phyloP scores from a whole-genome alignment of 148 eudicot genomes.

The Fagopyrum tataricum region DNA sequence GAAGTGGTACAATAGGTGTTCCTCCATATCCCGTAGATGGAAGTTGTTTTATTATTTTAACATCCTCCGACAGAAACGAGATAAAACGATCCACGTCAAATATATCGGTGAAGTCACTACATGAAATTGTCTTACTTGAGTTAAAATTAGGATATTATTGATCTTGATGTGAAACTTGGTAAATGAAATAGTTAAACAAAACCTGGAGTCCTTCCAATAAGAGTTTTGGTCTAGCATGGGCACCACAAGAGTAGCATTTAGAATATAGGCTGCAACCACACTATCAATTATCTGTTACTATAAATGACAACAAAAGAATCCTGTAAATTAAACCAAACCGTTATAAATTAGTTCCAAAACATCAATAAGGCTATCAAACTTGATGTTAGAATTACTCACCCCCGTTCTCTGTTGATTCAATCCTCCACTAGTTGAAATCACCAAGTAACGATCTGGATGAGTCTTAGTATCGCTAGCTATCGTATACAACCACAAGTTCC shows the following conservation, averaged over 20 bases:
- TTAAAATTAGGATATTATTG: neutral
- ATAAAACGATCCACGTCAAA: slow-evolving; percentile 71
- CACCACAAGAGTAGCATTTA: slow-evolving; percentile 79
- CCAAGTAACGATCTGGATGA: slow-evolving; percentile 47
- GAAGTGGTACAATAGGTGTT: slow-evolving; percentile 34
- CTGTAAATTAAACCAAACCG: neutral
- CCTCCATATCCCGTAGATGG: slow-evolving; percentile 34
- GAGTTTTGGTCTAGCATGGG: slow-evolving; percentile 76
- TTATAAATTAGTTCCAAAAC: neutral
- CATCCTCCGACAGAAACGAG: slow-evolving; percentile 58
- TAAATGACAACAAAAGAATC: slow-evolving; percentile 11
- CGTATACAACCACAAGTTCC: slow-evolving; percentile 10
- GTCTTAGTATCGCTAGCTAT: slow-evolving; percentile 61
- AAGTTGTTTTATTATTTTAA: slow-evolving; percentile 56
- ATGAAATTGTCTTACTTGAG: slow-evolving; percentile 7
- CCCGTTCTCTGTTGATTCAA: slow-evolving; percentile 94
- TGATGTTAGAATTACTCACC: slow-evolving; percentile 32
- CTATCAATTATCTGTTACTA: slow-evolving; percentile 71
- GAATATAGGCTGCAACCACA: slow-evolving; percentile 71
- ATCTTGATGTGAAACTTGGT: neutral
- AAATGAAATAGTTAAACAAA: slow-evolving; percentile 10
- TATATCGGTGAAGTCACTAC: slow-evolving; percentile 75
- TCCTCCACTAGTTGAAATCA: slow-evolving; percentile 92
- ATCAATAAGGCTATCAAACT: neutral
- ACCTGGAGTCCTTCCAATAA: slow-evolving; percentile 89